Evolutionary conservation across 257 asterid genomes (phyloP).

Genomic region (Solanum piurae): DNA sequence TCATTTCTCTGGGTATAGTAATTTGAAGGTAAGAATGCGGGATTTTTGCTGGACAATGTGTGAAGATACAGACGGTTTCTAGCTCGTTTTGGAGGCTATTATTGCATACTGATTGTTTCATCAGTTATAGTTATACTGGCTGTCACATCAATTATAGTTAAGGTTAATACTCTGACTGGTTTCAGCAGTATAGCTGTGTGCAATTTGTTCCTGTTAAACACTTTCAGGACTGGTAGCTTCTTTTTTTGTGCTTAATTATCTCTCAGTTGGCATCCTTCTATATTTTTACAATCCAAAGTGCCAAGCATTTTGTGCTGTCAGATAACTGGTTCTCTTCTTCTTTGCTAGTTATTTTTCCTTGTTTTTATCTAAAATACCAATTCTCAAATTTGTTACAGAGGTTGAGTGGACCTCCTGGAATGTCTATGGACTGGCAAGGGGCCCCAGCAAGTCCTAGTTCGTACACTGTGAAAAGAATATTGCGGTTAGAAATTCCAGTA

Average conservation of each 20-base stretch:
- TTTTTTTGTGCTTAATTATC: neutral
- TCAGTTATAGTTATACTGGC: neutral
- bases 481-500: conserved; percentile 96
- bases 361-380: neutral
- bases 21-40: neutral
- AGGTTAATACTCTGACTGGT: neutral
- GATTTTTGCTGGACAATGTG: neutral
- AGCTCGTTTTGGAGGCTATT: neutral
- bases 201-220: neutral
- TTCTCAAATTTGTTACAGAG: conserved; percentile 40
- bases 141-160: neutral
- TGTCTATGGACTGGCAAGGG: conserved; percentile 99
- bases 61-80: neutral
- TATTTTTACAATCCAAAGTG: neutral
- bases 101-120: neutral
- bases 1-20: neutral
- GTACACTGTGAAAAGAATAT: conserved; percentile 71
- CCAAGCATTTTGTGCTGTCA: neutral
- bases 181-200: neutral
- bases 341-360: neutral
- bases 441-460: conserved; percentile 99
- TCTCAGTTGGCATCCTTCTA: neutral
- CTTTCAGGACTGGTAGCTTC: neutral
- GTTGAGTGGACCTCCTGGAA: conserved; percentile 76
- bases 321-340: neutral